These are phyloP conservation scores for Flaveria brownii DNA, from an alignment of 129 eudicot species.

Conservation along the genomic window DNA sequence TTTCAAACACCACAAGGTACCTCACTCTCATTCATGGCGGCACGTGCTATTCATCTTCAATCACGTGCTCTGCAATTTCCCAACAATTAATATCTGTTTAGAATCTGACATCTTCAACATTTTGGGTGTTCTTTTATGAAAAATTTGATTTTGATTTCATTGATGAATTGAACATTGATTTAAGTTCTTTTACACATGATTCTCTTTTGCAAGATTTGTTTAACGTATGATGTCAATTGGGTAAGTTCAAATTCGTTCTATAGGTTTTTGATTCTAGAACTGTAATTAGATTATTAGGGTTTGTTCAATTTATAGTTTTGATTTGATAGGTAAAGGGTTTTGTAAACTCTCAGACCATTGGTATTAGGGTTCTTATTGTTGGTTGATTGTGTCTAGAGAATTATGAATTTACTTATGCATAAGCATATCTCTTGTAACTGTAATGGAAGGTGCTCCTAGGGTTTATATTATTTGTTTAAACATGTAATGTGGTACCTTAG, in stretches of 20 bases:
- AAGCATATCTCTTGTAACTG: not conserved
- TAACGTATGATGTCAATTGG: not conserved
- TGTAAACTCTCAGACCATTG: not conserved
- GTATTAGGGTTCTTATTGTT: not conserved
- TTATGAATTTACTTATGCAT: not conserved
- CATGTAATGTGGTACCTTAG: not conserved
- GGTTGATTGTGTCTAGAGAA: not conserved
- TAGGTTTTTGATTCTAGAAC: not conserved
- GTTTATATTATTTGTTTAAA: no score
- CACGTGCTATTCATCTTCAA: not conserved
- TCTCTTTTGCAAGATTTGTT: not conserved
- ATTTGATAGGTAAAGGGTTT: not conserved
- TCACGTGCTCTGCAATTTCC: not conserved
- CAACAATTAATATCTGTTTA: not conserved
- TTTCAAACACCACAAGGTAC: conserved; percentile 4
- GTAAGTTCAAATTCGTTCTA: not conserved
- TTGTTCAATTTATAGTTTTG: not conserved
- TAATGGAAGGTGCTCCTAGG: no score
- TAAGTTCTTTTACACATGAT: not conserved
- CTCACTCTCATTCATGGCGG: not conserved
- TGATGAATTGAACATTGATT: not conserved
- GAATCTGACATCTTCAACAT: not conserved
- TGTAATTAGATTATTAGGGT: not conserved
- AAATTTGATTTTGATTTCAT: not conserved
- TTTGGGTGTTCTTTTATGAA: not conserved